Percentiles rank a stretch among this genome's conserved stretches.
These are phyloP conservation scores for Fragilaria radians DNA, from an alignment of 108 stramenopile species.

Conservation along the genomic window DNA sequence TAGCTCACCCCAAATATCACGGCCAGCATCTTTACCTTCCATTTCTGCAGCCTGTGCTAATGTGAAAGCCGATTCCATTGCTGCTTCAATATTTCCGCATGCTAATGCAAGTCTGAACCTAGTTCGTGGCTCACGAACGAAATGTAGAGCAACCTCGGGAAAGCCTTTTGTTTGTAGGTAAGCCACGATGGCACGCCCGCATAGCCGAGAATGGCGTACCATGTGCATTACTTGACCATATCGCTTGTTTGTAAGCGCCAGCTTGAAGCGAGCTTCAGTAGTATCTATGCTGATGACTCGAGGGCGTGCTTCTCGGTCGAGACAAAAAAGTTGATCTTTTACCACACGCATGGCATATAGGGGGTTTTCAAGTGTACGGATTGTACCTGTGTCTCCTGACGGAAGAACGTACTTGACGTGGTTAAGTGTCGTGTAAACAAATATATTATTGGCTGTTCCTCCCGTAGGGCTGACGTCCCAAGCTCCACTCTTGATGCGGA, in stretches of 20 bases:
- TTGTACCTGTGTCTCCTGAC: constrained; percentile 94
- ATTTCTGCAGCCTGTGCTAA: constrained; percentile 56
- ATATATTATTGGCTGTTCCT: constrained; percentile 75
- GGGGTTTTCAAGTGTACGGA: constrained; percentile 93
- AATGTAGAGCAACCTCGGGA: constrained; percentile 98
- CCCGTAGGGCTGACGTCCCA: constrained; percentile 89
- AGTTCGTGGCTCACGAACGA: constrained; percentile 92
- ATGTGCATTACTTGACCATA: constrained; percentile 98
- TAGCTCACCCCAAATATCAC: constrained; percentile 90
- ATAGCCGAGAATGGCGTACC: constrained; percentile 89
- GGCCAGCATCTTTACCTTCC: constrained; percentile 60
- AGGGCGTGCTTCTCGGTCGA: constrained; percentile 94
- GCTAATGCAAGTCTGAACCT: constrained; percentile 96
- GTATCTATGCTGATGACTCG: constrained; percentile 87
- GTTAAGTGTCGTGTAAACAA: constrained; percentile 95
- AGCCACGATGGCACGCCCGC: constrained; percentile 95
- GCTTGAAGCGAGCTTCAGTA: constrained; percentile 96
- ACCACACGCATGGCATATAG: constrained; percentile 89
- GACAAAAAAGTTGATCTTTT: constrained; percentile 86
- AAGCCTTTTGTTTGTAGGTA: constrained; percentile 97
- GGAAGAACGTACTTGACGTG: constrained; percentile 98
- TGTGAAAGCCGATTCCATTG: constrained; percentile 92
- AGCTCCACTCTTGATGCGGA: constrained; percentile 93
- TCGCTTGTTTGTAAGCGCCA: constrained; percentile 78
- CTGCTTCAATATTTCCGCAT: constrained; percentile 98